phyloP scores from a whole-genome alignment of 129 eudicot species.

The Glebionis coronaria region DNA sequence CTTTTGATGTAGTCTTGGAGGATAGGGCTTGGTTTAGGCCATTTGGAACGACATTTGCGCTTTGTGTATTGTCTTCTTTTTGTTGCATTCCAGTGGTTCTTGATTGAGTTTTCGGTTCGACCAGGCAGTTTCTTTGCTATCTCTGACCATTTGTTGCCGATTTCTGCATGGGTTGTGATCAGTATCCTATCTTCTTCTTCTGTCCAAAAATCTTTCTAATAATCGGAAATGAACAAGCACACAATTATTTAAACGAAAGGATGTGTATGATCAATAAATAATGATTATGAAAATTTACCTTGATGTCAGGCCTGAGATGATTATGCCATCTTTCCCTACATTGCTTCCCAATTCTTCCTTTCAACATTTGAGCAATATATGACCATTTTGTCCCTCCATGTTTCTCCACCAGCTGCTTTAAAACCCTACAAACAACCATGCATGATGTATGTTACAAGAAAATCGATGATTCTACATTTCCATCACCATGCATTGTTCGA shows the following conservation, averaged over 20 bases:
- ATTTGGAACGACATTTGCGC: constrained; percentile 58
- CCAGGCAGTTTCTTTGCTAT: constrained; percentile 65
- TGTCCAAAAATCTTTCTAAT: constrained; percentile 50
- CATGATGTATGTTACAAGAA: background rate
- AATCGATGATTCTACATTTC: background rate
- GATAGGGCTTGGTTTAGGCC: constrained; percentile 58
- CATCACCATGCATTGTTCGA: background rate
- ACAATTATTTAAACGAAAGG: background rate
- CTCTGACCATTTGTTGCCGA: constrained; percentile 76
- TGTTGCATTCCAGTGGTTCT: constrained; percentile 74
- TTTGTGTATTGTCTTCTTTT: constrained; percentile 58
- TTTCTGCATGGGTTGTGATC: constrained; percentile 46
- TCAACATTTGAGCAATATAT: constrained; percentile 53
- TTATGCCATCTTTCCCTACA: constrained; percentile 89
- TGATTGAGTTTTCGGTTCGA: constrained; percentile 69
- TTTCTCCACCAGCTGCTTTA: constrained; percentile 55
- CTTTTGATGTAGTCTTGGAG: constrained; percentile 64
- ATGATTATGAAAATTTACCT: no score
- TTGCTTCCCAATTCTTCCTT: constrained; percentile 77
- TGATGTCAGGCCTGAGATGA: constrained; percentile 72
- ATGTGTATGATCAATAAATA: background rate
- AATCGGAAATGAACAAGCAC: background rate
- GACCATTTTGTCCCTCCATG: constrained; percentile 71
- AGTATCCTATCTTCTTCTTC: constrained; percentile 67
- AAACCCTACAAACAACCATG: constrained; percentile 30